Base-by-base conservation (phyloP, 495 filamentous ascomycete genomes). In the Lasiosphaeriaceae sp. region DNA sequence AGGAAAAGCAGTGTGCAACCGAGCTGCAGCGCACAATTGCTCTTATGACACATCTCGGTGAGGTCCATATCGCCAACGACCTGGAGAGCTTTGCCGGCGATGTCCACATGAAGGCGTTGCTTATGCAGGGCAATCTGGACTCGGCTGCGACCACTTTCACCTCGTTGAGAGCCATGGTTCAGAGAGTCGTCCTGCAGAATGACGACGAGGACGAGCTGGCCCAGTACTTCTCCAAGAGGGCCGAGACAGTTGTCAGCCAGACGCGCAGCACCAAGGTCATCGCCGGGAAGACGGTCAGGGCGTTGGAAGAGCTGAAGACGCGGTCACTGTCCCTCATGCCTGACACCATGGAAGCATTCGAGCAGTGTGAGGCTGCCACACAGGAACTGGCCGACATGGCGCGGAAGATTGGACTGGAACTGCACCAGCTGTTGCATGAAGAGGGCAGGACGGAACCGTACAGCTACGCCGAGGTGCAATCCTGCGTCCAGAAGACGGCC, bases 181-280 rank as follows among this genome's bases (percentile, higher is more conserved):
- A 87, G 64, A 75, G 80, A 12, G 85, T 86, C 46, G 61, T 88
- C 3, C 73, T 85, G 1, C 53, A 70, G 4, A 69, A 70, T 19
- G 70, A 71, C 1, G 78, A 82, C 14, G 80, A 84, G 17, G 82
- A 85, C 53, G 87, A 88, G 56, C 80, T 88, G 50, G 77, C 77
- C n/a, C 69, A 80, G 31, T 81, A 87, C 63, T 84, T 96, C 43
- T 60, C 81, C n/a, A 83, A 80, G 60, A 88, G 87, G 66, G 75
- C 86, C 16, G 91, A 96, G 34, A 70, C 76, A 8, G 82, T 94
- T 20, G 77, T 92, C 57, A 81, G 79, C 31, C 86, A 90, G 61
- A 87, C 88, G 5, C 84, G 93, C 51, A 91, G 87, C 65, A 81
- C 86, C 34, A 96, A 96, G 72, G 90, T 96, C 20, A 80, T 95